phyloP scores from a whole-genome alignment of 2,329 filamentous ascomycete species.

The Aspergillus pseudoglaucus region DNA sequence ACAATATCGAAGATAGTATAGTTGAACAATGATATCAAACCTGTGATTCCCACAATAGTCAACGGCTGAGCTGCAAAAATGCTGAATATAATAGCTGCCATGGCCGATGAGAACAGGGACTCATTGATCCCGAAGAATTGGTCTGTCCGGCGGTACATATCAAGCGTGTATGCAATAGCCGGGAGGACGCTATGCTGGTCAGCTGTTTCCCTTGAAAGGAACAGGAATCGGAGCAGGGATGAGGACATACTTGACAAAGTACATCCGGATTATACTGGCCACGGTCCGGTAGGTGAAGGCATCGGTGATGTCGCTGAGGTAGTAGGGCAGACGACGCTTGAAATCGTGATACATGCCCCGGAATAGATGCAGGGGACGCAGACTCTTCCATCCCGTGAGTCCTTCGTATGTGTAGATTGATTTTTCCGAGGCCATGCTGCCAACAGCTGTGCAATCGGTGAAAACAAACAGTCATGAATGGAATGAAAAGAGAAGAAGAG shows the following conservation, averaged over 20 bases:
- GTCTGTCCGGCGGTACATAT: constrained; percentile 52
- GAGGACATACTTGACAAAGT: constrained; percentile 44
- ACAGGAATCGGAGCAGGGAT: background rate
- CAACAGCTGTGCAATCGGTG: background rate
- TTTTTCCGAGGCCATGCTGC: background rate
- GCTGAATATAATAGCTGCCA: constrained; percentile 52
- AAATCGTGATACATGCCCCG: constrained; percentile 52
- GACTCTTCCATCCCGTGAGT: constrained; percentile 35
- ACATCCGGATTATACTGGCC: constrained; percentile 52
- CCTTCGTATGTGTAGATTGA: constrained; percentile 29
- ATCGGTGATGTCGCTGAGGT: constrained; percentile 51
- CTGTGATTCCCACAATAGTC: constrained; percentile 53
- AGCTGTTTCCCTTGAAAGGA: background rate
- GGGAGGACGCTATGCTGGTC: constrained; percentile 42
- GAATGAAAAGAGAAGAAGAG: background rate
- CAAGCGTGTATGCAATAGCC: constrained; percentile 52
- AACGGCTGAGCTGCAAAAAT: constrained; percentile 48
- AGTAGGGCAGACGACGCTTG: constrained; percentile 47
- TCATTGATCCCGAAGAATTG: constrained; percentile 54
- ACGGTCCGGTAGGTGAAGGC: constrained; percentile 50
- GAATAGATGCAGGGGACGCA: constrained; percentile 39
- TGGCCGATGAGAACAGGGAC: constrained; percentile 48
- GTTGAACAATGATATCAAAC: constrained; percentile 51
- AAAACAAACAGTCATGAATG: background rate
- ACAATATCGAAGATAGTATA: constrained; percentile 56